Conservation (phyloP, 805 yeast genomes). For the Brettanomyces bruxellensis region DNA sequence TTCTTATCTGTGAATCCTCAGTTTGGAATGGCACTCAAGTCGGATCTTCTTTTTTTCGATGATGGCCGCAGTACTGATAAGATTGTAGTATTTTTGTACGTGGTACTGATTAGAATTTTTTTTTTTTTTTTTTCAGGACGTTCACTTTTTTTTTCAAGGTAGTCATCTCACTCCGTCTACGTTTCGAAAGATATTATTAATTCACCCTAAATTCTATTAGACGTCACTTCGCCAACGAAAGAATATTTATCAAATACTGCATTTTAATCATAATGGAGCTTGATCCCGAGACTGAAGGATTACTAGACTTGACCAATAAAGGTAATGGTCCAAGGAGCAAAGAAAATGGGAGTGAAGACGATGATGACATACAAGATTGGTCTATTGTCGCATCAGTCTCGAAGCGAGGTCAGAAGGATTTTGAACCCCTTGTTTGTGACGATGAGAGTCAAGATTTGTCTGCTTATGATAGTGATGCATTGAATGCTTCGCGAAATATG, state of each 20-base stretch:
- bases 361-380: conserved; percentile 50
- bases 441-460: conserved; percentile 7
- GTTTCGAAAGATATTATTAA: too few relatives aligned
- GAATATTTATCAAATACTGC: background rate
- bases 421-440: conserved; percentile 42
- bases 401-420: conserved; percentile 78
- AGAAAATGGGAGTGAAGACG: conserved; percentile 18
- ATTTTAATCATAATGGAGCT: conserved; percentile 1
- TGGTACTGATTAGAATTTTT: background rate
- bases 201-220: too few relatives aligned
- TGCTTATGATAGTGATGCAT: conserved; percentile 21
- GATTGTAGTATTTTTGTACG: too few relatives aligned
- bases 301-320: background rate
- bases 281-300: conserved; percentile 5
- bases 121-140: conserved; percentile 1
- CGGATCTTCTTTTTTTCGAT: too few relatives aligned
- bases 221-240: background rate
- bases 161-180: too few relatives aligned
- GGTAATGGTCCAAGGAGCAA: background rate
- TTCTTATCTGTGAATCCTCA: too few relatives aligned
- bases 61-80: too few relatives aligned
- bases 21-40: too few relatives aligned
- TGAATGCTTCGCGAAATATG: conserved; percentile 48
- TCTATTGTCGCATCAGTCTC: conserved; percentile 33
- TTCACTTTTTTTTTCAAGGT: background rate